phyloP scores from a whole-genome alignment of 1,139 yeast genomes.

The Meyerozyma elateridarum region DNA sequence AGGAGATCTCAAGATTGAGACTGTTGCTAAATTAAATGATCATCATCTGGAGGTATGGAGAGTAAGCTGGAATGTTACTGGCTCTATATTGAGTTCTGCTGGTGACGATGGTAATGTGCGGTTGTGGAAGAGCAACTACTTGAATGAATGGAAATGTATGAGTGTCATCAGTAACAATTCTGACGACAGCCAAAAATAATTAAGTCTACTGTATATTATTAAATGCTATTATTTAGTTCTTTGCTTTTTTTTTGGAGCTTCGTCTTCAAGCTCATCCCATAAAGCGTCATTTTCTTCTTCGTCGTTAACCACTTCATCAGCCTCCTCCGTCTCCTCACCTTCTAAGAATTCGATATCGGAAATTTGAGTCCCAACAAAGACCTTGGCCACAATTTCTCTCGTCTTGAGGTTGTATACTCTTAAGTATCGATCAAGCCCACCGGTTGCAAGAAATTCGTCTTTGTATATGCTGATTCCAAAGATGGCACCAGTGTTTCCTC shows the following conservation, averaged over 20 bases:
- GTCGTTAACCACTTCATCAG: conserved; percentile 11
- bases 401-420: conserved; percentile 63
- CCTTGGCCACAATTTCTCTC: conserved; percentile 62
- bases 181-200: not conserved
- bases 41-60: conserved; percentile 94
- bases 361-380: conserved; percentile 73
- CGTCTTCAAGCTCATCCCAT: conserved; percentile 12
- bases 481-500: conserved; percentile 45
- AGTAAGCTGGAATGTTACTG: conserved; percentile 91
- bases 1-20: conserved; percentile 33
- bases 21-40: conserved; percentile 49
- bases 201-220: not conserved
- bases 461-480: conserved; percentile 19
- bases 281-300: conserved; percentile 10
- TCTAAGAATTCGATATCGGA: conserved; percentile 51
- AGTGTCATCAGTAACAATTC: conserved; percentile 63
- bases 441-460: conserved; percentile 44
- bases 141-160: conserved; percentile 87
- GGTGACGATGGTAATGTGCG: conserved; percentile 94
- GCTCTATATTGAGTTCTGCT: conserved; percentile 85
- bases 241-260: conserved; percentile 13
- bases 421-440: conserved; percentile 83
- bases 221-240: conserved; percentile 7
- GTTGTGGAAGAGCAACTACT: conserved; percentile 85
- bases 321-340: conserved; percentile 35